phyloP scores from a whole-genome alignment of 352 stramenopile species.

The Phytophthora constricta region DNA sequence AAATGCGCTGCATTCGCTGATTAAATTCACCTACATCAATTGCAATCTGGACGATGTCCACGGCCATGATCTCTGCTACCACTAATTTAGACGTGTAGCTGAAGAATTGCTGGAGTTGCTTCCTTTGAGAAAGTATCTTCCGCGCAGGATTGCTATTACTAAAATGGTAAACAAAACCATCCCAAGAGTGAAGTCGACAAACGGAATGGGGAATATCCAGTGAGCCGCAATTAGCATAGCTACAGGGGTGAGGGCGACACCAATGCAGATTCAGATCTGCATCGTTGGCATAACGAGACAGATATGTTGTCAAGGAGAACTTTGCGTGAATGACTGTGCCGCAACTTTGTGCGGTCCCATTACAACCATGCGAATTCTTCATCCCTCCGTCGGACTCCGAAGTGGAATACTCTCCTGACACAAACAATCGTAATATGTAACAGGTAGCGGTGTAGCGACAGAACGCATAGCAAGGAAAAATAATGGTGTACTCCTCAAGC shows the following conservation, averaged over 20 bases:
- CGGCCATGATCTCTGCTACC: neutral
- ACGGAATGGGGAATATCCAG: constrained; percentile 13
- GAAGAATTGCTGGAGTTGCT: neutral
- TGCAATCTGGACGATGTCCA: constrained; percentile 3
- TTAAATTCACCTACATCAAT: constrained; percentile 1
- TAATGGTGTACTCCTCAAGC: constrained; percentile 36
- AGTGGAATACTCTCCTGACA: constrained; percentile 37
- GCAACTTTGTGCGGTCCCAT: constrained; percentile 1
- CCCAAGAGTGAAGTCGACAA: constrained; percentile 1
- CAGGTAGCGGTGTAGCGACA: constrained; percentile 25
- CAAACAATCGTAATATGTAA: constrained; percentile 25
- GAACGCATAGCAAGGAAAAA: constrained; percentile 27
- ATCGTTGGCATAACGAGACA: neutral
- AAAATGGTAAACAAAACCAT: constrained; percentile 1
- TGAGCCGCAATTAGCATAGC: constrained; percentile 1
- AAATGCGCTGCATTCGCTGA: constrained; percentile 4
- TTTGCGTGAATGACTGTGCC: neutral
- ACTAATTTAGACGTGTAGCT: constrained; percentile 1
- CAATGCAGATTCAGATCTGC: neutral
- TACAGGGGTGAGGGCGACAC: neutral
- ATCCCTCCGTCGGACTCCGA: constrained; percentile 24
- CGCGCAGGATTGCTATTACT: no score
- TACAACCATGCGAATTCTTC: constrained; percentile 3
- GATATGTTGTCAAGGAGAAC: constrained; percentile 1
- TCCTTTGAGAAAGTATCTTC: constrained; percentile 4